These are phyloP conservation scores for Paramecium sonneborni DNA, from an alignment of 73 alveolate genomes.

Conservation along the genomic window DNA sequence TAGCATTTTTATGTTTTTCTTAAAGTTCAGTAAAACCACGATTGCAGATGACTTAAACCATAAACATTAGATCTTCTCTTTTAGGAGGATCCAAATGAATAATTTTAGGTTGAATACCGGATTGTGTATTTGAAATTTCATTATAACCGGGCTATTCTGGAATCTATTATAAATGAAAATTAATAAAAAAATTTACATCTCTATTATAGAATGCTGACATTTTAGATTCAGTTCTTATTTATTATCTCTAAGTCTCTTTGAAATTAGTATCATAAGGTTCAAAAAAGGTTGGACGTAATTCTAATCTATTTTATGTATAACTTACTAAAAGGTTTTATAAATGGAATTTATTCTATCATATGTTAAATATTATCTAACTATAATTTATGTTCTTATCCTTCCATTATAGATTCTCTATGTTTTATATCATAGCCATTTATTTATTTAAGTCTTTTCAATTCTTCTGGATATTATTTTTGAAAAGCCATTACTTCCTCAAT, in stretches of 20 bases:
- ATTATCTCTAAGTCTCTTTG: neutral
- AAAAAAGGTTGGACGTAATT: neutral
- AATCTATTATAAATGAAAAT: neutral
- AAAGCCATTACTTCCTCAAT: neutral
- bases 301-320: neutral
- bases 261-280: neutral
- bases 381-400: neutral
- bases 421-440: conserved; percentile 5
- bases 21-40: neutral
- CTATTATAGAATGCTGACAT: neutral
- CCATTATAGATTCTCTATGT: conserved; percentile 42
- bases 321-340: conserved; percentile 14
- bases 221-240: conserved; percentile 13
- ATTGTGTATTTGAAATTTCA: neutral
- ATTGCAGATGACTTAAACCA: neutral
- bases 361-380: neutral
- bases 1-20: neutral
- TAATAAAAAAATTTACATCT: neutral
- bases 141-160: neutral
- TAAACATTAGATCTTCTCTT: conserved; percentile 48
- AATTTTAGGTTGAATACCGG: neutral
- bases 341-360: conserved; percentile 44
- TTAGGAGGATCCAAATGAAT: conserved; percentile 29
- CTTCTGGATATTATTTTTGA: neutral
- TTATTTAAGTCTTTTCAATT: neutral